Percentiles rank a stretch among this genome's conserved stretches.
phyloP scores from a whole-genome alignment of 140 eudicot species.

The Anethum foeniculum region DNA sequence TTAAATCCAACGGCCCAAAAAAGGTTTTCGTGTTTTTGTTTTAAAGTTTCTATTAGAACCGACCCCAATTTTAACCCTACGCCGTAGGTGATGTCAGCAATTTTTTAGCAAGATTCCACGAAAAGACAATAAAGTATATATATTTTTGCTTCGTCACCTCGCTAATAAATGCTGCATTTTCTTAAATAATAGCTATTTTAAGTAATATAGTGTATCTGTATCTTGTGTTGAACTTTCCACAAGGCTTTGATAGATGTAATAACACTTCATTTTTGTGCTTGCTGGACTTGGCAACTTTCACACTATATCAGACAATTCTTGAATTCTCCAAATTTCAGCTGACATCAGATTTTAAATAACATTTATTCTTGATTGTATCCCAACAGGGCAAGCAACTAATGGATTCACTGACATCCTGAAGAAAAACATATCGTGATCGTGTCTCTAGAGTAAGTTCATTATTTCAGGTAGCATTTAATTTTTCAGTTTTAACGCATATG shows the following conservation, averaged over 20 bases:
- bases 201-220: neutral
- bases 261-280: neutral
- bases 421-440: neutral
- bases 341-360: neutral
- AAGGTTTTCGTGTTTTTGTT: neutral
- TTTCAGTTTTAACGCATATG: neutral
- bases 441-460: neutral
- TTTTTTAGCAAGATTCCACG: neutral
- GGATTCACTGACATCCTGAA: neutral
- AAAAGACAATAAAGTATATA: neutral
- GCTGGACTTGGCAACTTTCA: neutral
- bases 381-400: neutral
- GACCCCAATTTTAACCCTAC: neutral
- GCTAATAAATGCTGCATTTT: neutral
- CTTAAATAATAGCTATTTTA: neutral
- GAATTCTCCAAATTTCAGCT: neutral
- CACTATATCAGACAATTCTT: neutral
- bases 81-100: neutral
- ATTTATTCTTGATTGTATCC: neutral
- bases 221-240: neutral
- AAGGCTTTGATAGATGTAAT: neutral
- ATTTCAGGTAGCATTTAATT: neutral
- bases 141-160: neutral
- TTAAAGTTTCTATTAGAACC: neutral
- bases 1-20: neutral